Percentiles rank a stretch among this genome's conserved stretches.
phyloP scores from a whole-genome alignment of 2,329 filamentous ascomycete species.

The Tolypocladium guangdongense region DNA sequence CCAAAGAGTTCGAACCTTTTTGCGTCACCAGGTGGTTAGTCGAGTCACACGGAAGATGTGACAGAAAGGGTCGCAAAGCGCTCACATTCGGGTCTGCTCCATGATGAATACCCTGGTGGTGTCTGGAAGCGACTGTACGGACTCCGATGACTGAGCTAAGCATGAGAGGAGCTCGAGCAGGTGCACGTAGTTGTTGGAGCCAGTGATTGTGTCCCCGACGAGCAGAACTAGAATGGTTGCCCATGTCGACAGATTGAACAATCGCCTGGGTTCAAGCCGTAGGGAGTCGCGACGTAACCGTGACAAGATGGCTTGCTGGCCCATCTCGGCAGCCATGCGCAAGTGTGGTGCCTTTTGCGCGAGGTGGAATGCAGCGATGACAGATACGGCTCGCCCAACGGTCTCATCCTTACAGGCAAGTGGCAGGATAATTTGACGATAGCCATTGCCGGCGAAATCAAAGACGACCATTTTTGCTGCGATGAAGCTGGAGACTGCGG shows the following conservation, averaged over 20 bases:
- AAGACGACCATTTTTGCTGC: conserved; percentile 28
- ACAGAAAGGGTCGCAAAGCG: no score
- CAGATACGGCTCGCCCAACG: conserved; percentile 23
- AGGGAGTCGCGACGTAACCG: conserved; percentile 21
- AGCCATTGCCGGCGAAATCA: conserved; percentile 24
- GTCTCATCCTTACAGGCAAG: conserved; percentile 25
- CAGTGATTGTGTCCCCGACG: conserved; percentile 29
- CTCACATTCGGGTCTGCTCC: conserved; percentile 21
- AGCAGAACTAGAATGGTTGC: conserved; percentile 26
- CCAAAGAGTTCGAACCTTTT: conserved; percentile 20
- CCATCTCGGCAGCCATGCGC: conserved; percentile 18
- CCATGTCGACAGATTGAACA: conserved; percentile 25
- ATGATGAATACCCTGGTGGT: conserved; percentile 15
- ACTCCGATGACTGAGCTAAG: conserved; percentile 12
- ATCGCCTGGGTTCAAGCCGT: conserved; percentile 12
- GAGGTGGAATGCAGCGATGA: conserved; percentile 27
- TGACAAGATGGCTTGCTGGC: conserved; percentile 23
- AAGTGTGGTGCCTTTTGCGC: conserved; percentile 19
- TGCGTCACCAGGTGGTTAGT: neutral
- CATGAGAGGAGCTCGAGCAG: conserved; percentile 24
- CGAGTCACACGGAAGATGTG: neutral
- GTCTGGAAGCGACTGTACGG: conserved; percentile 7
- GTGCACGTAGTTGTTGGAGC: conserved; percentile 24
- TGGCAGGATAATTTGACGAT: conserved; percentile 25
- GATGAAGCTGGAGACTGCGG: conserved; percentile 21